These are phyloP conservation scores for Oryza meridionalis DNA, from an alignment of 176 grass and related monocot species.

Conservation along the genomic window DNA sequence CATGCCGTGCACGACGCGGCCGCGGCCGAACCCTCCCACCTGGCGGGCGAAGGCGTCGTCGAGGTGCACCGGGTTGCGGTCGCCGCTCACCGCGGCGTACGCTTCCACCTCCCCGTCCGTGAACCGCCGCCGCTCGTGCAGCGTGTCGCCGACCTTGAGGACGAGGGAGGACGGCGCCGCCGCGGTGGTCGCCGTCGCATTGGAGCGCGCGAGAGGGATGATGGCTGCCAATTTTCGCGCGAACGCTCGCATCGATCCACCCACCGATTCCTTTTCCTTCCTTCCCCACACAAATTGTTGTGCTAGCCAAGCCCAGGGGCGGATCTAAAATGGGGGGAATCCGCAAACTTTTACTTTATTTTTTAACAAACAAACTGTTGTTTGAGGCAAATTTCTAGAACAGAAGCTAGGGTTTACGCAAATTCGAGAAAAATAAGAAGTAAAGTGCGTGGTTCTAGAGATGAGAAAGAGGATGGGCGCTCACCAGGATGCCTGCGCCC, in stretches of 20 bases:
- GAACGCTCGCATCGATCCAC: neutral
- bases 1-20: constrained; percentile 82
- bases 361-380: too few relatives aligned
- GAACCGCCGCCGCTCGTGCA: constrained; percentile 53
- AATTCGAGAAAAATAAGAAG: too few relatives aligned
- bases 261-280: neutral
- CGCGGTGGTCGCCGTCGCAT: neutral
- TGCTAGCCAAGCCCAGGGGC: neutral
- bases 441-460: too few relatives aligned
- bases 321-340: too few relatives aligned
- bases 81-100: constrained; percentile 59
- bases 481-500: too few relatives aligned
- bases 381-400: too few relatives aligned
- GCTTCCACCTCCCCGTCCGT: constrained; percentile 53
- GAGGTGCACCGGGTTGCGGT: constrained; percentile 74
- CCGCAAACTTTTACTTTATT: too few relatives aligned
- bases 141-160: constrained; percentile 46
- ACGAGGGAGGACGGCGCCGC: neutral
- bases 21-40: constrained; percentile 50
- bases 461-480: too few relatives aligned
- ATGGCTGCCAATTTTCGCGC: neutral
- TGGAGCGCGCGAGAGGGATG: constrained; percentile 7
- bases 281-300: neutral
- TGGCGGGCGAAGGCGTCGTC: constrained; percentile 45
- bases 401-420: too few relatives aligned